These are phyloP conservation scores for Candida nanaspora DNA, from an alignment of 805 yeast species.

Conservation along the genomic window DNA sequence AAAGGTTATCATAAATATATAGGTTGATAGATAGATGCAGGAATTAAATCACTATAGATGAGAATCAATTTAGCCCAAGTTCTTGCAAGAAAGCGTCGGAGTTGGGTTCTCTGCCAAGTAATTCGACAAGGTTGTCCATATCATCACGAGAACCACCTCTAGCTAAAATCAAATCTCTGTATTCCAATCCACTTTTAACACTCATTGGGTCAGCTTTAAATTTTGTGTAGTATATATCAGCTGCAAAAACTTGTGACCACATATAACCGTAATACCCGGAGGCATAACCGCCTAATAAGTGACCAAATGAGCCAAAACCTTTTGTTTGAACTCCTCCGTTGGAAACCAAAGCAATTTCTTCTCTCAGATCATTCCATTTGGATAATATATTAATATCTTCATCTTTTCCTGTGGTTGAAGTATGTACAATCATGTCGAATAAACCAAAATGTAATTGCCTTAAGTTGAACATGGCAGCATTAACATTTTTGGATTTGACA, in stretches of 20 bases:
- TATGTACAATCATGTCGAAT: constrained; percentile 70
- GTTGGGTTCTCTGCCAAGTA: constrained; percentile 72
- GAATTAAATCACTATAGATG: too few relatives aligned
- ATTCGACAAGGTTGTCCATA: constrained; percentile 52
- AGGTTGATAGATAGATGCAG: too few relatives aligned
- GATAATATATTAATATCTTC: constrained; percentile 44
- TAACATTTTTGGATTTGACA: constrained; percentile 63
- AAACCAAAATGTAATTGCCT: constrained; percentile 76
- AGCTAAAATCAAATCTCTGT: constrained; percentile 61
- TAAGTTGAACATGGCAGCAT: constrained; percentile 62
- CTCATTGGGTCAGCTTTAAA: constrained; percentile 66
- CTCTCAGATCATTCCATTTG: constrained; percentile 61
- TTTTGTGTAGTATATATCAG: constrained; percentile 69
- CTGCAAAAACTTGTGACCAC: constrained; percentile 81
- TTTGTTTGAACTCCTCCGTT: constrained; percentile 49
- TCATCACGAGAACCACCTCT: constrained; percentile 74
- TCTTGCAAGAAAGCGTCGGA: constrained; percentile 68
- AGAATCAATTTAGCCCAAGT: constrained; percentile 38
- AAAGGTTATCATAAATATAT: too few relatives aligned
- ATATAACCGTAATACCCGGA: constrained; percentile 83
- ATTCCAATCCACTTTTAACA: constrained; percentile 50
- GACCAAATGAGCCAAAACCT: constrained; percentile 75
- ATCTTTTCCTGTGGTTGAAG: constrained; percentile 33
- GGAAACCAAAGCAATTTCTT: constrained; percentile 51
- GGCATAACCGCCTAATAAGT: constrained; percentile 78